These are phyloP conservation scores for Fomitopsis schrenkii DNA, from an alignment of 1,284 basidiomycete genomes.

Conservation along the genomic window DNA sequence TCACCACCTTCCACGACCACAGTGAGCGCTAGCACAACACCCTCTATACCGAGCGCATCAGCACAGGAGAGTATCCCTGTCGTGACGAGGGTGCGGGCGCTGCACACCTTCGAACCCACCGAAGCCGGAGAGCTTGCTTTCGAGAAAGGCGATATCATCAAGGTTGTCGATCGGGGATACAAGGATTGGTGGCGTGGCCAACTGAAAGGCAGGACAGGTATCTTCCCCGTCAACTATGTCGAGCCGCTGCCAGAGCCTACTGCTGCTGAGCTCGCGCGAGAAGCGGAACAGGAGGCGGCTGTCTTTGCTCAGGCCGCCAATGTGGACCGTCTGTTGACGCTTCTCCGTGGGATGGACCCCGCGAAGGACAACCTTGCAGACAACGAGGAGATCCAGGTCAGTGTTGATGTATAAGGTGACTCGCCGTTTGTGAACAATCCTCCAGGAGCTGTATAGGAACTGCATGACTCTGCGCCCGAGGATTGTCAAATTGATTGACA, in stretches of 20 bases:
- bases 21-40: conserved; percentile 15
- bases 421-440: neutral
- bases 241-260: conserved; percentile 89
- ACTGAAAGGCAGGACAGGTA: conserved; percentile 87
- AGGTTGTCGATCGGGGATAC: conserved; percentile 93
- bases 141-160: conserved; percentile 92
- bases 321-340: conserved; percentile 83
- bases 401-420: neutral
- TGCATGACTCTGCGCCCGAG: conserved; percentile 89
- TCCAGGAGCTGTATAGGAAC: conserved; percentile 84
- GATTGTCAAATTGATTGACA: conserved; percentile 95
- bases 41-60: conserved; percentile 32
- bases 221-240: conserved; percentile 98
- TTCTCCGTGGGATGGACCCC: conserved; percentile 77
- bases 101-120: conserved; percentile 88
- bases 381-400: conserved; percentile 90
- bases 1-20: conserved; percentile 20
- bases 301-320: conserved; percentile 84
- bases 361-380: conserved; percentile 85
- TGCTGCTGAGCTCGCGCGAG: conserved; percentile 71
- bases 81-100: conserved; percentile 83
- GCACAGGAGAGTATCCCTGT: conserved; percentile 34
- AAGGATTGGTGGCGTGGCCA: conserved; percentile 99
- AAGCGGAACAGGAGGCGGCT: conserved; percentile 86
- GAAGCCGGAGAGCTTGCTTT: conserved; percentile 93